phyloP scores from a whole-genome alignment of 371 early-diverging fungal species.

The Choanephora cucurbitarum region DNA sequence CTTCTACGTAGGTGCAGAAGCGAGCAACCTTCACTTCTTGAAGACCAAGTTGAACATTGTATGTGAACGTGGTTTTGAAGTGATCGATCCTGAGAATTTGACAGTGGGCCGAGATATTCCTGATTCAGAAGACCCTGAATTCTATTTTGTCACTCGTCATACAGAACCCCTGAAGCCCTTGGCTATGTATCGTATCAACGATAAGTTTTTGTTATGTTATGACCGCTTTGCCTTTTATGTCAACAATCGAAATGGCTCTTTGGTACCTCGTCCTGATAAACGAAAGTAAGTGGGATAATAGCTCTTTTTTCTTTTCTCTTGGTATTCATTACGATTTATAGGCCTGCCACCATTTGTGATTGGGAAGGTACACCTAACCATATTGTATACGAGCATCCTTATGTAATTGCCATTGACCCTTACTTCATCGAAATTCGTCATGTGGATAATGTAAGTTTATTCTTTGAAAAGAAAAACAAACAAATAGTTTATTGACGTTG shows the following conservation, averaged over 20 bases:
- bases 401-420: constrained; percentile 85
- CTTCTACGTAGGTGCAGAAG: constrained; percentile 83
- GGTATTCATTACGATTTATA: constrained; percentile 2
- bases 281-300: constrained; percentile 31
- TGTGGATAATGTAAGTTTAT: constrained; percentile 68
- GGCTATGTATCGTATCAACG: constrained; percentile 80
- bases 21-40: constrained; percentile 74
- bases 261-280: constrained; percentile 36
- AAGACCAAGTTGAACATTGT: constrained; percentile 80
- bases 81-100: constrained; percentile 79
- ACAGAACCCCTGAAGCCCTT: constrained; percentile 76
- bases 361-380: constrained; percentile 65
- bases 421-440: constrained; percentile 89
- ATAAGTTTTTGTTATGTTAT: constrained; percentile 84
- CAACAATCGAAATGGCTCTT: constrained; percentile 64
- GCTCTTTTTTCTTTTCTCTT: not conserved
- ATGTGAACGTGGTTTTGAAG: constrained; percentile 82
- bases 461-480: not conserved
- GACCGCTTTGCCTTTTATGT: constrained; percentile 93
- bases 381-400: constrained; percentile 78
- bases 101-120: constrained; percentile 59
- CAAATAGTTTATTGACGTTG: not conserved
- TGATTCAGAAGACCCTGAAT: constrained; percentile 79
- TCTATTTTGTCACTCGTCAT: constrained; percentile 81
- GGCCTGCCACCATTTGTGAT: constrained; percentile 44